These are phyloP conservation scores for Hirsutella minnesotensis DNA, from an alignment of 2,329 filamentous ascomycete genomes.

Conservation along the genomic window DNA sequence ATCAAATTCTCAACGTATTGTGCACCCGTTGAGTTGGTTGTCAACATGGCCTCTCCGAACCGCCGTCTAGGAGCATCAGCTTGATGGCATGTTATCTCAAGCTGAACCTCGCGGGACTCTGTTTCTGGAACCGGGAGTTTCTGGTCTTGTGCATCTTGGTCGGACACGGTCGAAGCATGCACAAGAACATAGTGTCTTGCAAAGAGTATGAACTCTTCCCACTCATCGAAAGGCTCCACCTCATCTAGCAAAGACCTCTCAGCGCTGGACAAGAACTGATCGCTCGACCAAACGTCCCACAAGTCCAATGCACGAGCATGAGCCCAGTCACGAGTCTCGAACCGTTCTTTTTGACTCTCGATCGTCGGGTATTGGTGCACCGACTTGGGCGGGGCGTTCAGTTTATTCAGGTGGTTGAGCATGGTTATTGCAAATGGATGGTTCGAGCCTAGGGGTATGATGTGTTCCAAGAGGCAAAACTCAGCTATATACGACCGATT, in stretches of 20 bases:
- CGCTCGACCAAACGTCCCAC: constrained; percentile 73
- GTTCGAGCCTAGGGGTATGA: constrained; percentile 62
- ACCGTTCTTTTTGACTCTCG: constrained; percentile 55
- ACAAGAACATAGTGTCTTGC: constrained; percentile 75
- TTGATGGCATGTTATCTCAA: constrained; percentile 6
- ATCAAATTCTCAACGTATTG: constrained; percentile 32
- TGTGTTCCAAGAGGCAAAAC: constrained; percentile 81
- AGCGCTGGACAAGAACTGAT: constrained; percentile 47
- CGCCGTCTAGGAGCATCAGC: constrained; percentile 30
- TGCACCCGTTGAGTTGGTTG: constrained; percentile 24
- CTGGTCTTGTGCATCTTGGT: neutral
- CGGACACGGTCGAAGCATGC: constrained; percentile 30
- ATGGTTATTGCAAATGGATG: constrained; percentile 84
- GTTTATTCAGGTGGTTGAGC: constrained; percentile 71
- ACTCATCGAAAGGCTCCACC: constrained; percentile 84
- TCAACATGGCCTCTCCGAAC: constrained; percentile 44
- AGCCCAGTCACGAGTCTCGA: constrained; percentile 56
- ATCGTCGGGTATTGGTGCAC: constrained; percentile 58
- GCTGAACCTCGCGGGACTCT: neutral
- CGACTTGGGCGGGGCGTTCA: constrained; percentile 67
- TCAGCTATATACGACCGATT: constrained; percentile 39
- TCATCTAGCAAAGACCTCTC: constrained; percentile 53
- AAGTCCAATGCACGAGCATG: constrained; percentile 53
- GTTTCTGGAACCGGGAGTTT: too few relatives aligned
- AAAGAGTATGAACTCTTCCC: constrained; percentile 87